Percentiles rank a stretch among this genome's conserved stretches.
These are phyloP conservation scores for Schwanniomyces occidentalis DNA, from an alignment of 805 yeast species.

Conservation along the genomic window DNA sequence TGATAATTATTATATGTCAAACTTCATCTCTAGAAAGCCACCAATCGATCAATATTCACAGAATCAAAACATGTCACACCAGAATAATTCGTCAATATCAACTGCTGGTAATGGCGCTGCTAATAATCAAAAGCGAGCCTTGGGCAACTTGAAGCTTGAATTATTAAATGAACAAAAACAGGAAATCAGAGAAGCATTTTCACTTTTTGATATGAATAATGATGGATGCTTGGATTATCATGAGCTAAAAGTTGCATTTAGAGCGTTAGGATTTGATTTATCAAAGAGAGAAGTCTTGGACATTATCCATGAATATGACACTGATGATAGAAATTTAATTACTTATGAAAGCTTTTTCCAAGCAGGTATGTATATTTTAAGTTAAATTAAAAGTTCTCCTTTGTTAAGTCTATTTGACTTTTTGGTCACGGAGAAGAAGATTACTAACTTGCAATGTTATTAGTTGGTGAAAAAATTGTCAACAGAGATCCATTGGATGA, in stretches of 20 bases:
- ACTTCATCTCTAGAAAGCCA: constrained; percentile 2
- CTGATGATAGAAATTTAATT: constrained; percentile 70
- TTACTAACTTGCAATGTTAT: constrained; percentile 5
- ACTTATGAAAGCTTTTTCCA: constrained; percentile 79
- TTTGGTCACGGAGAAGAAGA: background rate
- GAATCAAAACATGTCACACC: constrained; percentile 9
- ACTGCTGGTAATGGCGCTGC: constrained; percentile 8
- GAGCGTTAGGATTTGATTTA: constrained; percentile 90
- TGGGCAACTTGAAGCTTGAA: constrained; percentile 58
- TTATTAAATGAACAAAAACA: constrained; percentile 84
- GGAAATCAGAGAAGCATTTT: constrained; percentile 89
- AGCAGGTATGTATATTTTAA: constrained; percentile 58
- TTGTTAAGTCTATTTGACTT: too few relatives aligned
- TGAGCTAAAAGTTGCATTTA: constrained; percentile 88
- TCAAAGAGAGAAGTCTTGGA: constrained; percentile 72
- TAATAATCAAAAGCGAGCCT: constrained; percentile 17
- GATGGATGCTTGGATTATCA: constrained; percentile 92
- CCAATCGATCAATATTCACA: constrained; percentile 3
- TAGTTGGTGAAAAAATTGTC: constrained; percentile 77
- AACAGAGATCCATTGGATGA: constrained; percentile 93
- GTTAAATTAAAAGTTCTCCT: too few relatives aligned
- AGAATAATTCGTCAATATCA: constrained; percentile 9
- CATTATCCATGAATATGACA: constrained; percentile 77
- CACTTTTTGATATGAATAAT: constrained; percentile 86
- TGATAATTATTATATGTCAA: too few relatives aligned